Evolutionary conservation across 2,329 filamentous ascomycete genomes (phyloP).

Genomic region (Fusarium paranaense): DNA sequence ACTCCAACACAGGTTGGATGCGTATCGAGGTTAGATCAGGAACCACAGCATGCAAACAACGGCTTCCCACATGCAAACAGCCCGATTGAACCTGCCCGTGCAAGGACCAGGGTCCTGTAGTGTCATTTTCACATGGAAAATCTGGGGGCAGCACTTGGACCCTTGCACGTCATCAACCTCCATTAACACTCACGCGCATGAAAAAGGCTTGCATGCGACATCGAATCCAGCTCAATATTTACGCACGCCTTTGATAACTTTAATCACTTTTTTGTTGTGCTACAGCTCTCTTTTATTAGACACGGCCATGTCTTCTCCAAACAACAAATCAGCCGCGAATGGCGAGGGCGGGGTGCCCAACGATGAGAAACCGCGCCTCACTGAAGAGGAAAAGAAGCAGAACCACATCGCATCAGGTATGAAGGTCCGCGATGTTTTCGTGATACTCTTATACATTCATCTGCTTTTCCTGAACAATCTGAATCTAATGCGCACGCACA

Average conservation of each 20-base stretch:
- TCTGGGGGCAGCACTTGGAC: slow-evolving; percentile 46
- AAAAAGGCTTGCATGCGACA: slow-evolving; percentile 12
- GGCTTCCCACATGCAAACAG: slow-evolving; percentile 28
- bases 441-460: background rate
- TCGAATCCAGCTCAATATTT: background rate
- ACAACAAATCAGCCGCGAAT: slow-evolving; percentile 43
- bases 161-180: slow-evolving; percentile 42
- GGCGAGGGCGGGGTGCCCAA: slow-evolving; percentile 39
- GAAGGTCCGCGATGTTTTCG: slow-evolving; percentile 1
- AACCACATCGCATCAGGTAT: slow-evolving; percentile 67
- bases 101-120: slow-evolving; percentile 40
- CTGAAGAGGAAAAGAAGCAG: slow-evolving; percentile 66
- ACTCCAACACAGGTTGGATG: background rate
- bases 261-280: background rate
- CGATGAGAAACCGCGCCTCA: slow-evolving; percentile 64
- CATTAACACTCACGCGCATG: slow-evolving; percentile 29
- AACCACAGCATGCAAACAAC: slow-evolving; percentile 4
- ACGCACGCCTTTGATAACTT: background rate
- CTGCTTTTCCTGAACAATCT: too few species aligned
- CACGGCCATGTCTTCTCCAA: slow-evolving; percentile 45
- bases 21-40: slow-evolving; percentile 10
- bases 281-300: background rate
- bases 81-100: slow-evolving; percentile 8
- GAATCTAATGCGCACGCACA: slow-evolving; percentile 20
- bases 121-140: slow-evolving; percentile 44